phyloP scores from a whole-genome alignment of 805 yeast genomes.

The Metschnikowia koreensis region DNA sequence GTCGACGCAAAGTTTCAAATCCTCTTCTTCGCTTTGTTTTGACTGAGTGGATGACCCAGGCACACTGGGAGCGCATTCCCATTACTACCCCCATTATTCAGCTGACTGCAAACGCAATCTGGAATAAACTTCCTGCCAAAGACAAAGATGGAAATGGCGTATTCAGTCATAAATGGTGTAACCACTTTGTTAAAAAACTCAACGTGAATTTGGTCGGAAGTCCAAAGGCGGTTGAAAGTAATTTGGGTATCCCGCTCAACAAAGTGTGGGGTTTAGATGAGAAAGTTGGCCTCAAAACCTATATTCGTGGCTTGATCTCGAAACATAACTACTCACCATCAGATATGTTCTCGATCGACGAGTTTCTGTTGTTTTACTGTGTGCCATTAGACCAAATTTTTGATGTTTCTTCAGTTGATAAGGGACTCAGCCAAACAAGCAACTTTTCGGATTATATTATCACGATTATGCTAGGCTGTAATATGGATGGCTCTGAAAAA shows the following conservation, averaged over 20 bases:
- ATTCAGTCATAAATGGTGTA: slow-evolving; percentile 64
- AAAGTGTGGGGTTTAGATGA: slow-evolving; percentile 65
- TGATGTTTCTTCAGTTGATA: slow-evolving; percentile 43
- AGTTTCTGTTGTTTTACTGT: slow-evolving; percentile 57
- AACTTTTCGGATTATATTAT: slow-evolving; percentile 41
- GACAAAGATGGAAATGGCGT: slow-evolving; percentile 63
- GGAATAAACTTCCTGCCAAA: slow-evolving; percentile 56
- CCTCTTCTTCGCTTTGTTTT: slow-evolving; percentile 55
- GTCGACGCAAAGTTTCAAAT: slow-evolving; percentile 55
- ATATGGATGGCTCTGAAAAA: slow-evolving; percentile 62
- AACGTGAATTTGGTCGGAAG: slow-evolving; percentile 51
- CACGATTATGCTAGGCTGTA: slow-evolving; percentile 61
- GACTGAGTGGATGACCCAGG: slow-evolving; percentile 69
- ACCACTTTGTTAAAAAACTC: slow-evolving; percentile 45
- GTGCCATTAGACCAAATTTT: slow-evolving; percentile 59
- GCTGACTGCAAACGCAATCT: slow-evolving; percentile 60
- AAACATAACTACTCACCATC: slow-evolving; percentile 41
- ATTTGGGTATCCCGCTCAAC: slow-evolving; percentile 32
- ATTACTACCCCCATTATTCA: slow-evolving; percentile 62
- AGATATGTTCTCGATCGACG: slow-evolving; percentile 60
- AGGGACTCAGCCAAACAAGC: slow-evolving; percentile 39
- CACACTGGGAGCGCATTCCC: slow-evolving; percentile 65
- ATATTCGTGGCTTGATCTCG: slow-evolving; percentile 33
- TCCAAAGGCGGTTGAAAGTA: slow-evolving; percentile 38
- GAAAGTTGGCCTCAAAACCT: slow-evolving; percentile 45